Conservation (phyloP, 257 asterid species). For the Catharanthus roseus region DNA sequence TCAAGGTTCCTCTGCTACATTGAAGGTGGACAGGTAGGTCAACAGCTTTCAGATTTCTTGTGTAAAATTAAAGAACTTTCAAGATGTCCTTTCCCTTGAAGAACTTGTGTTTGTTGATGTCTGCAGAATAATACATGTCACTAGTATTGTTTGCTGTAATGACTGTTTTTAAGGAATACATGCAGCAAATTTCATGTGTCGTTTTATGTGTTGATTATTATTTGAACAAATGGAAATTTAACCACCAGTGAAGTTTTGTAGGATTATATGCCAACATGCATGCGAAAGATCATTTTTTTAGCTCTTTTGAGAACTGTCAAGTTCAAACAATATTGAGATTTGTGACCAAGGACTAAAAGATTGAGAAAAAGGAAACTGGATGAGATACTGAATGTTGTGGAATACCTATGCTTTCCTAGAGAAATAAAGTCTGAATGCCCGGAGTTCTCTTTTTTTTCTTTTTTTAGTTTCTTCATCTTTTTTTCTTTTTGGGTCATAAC, state of each 20-base stretch:
- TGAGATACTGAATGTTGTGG: neutral
- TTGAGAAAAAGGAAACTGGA: neutral
- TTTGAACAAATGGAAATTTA: neutral
- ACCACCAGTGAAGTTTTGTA: neutral
- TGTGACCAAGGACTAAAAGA: neutral
- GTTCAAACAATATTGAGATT: neutral
- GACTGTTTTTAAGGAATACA: neutral
- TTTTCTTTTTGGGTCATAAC: neutral
- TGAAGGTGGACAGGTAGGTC: constrained; percentile 83
- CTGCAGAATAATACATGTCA: neutral
- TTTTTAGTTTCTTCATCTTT: neutral
- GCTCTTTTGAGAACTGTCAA: neutral
- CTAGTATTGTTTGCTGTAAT: neutral
- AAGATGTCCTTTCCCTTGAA: neutral
- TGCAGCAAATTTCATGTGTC: neutral
- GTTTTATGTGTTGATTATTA: neutral
- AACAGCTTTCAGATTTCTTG: neutral
- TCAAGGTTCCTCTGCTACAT: constrained; percentile 78
- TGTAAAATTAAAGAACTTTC: neutral
- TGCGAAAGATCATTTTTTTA: neutral
- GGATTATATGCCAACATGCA: neutral
- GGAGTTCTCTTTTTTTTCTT: neutral
- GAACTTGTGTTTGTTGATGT: neutral
- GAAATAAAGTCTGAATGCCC: neutral
- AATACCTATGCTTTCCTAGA: neutral